Base-by-base conservation (phyloP, 768 basidiomycete species). In the Phlegmacium glaucopus region DNA sequence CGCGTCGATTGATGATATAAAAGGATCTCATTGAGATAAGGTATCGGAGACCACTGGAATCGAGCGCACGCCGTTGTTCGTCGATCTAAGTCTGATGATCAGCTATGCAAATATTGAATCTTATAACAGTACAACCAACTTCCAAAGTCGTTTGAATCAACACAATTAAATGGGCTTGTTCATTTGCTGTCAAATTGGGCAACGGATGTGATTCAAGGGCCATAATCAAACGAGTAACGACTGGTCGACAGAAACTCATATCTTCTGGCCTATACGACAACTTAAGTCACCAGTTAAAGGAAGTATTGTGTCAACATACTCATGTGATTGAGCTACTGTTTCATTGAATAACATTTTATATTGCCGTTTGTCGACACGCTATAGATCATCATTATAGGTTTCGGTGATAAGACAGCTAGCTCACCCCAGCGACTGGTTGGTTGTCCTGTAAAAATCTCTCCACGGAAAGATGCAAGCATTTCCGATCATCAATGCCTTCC, bases 11-110 rank as follows among this genome's bases (percentile, higher is more conserved):
- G 50, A 90, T 72, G 47, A 94, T 91, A 62, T 90, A 88, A 61
- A 94, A 94, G 4, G 90, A 89, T 7, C 92, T 81, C 81, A 98
- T 86, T 11, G 92, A 90, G 47, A 94, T 86, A 28, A 97, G 77
- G 68, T 94, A 99, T 38, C 95, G 85, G 39, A 96, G 73, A 1
- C 95, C 96, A 62, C 94, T 94, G 2, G 89, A 71, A 66, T 99
- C 95, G 18, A 97, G 71, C 0, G 94, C 83, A n/a, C 94, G 82
- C 2, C 83, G 80, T 61, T 94, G 92, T 55, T 92, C 88, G 40
- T 97, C 89, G 29, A 91, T 84, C 92, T 96, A 48, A 48, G 8
- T 52, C 36, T 36, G 29, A 39, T 27, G 15, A 13, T 26, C 40
- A 39, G 18, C 47, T 34, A 44, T 17, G 51, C 34, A 37, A 29